These are phyloP conservation scores for Epicoccum sorghinum DNA, from an alignment of 2,329 filamentous ascomycete species.

Conservation along the genomic window DNA sequence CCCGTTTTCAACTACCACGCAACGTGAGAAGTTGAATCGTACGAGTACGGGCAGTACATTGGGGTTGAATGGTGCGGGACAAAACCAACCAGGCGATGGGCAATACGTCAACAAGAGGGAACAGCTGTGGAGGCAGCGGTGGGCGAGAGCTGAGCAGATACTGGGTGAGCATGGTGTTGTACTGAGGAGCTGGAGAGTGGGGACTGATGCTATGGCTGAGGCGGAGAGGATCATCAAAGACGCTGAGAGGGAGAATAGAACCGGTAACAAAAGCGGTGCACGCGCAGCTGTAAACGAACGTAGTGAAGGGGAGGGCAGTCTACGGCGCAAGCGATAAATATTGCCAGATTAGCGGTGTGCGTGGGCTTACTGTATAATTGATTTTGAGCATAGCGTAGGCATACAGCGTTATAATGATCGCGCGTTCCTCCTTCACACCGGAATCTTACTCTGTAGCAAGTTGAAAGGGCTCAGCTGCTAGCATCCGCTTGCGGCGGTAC, in stretches of 20 bases:
- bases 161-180: constrained; percentile 70
- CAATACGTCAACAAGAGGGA: constrained; percentile 67
- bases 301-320: constrained; percentile 1
- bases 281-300: not conserved
- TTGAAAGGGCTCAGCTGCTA: not conserved
- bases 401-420: not conserved
- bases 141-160: constrained; percentile 67
- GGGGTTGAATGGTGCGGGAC: constrained; percentile 22
- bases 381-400: constrained; percentile 1
- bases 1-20: constrained; percentile 35
- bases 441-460: not conserved
- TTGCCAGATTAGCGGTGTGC: not conserved
- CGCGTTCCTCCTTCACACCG: not conserved
- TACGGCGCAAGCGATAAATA: not conserved
- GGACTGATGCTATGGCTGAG: constrained; percentile 71
- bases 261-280: constrained; percentile 7
- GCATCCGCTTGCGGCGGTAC: not conserved
- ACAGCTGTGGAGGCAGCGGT: constrained; percentile 72
- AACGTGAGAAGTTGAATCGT: constrained; percentile 30
- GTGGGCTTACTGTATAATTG: not conserved
- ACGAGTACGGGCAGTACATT: constrained; percentile 35
- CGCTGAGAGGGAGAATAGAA: constrained; percentile 6
- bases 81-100: constrained; percentile 24
- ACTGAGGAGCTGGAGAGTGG: constrained; percentile 75
- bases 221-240: constrained; percentile 67